phyloP scores from a whole-genome alignment of 768 basidiomycete species.

The Russula sp. region DNA sequence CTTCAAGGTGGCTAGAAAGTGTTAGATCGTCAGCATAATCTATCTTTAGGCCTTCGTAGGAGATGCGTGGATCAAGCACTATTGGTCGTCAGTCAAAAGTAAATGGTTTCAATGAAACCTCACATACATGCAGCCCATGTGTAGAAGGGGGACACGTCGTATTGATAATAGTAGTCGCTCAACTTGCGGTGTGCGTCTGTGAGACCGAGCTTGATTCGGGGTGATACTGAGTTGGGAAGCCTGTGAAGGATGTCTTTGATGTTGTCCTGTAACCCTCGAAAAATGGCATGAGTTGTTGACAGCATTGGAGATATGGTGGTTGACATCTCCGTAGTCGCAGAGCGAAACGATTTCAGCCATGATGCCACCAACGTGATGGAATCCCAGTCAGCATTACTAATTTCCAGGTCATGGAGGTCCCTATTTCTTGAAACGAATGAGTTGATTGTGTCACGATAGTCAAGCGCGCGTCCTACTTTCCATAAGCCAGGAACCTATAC shows the following conservation, averaged over 20 bases:
- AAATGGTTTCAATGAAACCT: no score
- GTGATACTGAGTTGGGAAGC: not conserved
- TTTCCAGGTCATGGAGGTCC: no score
- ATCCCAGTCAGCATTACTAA: not conserved
- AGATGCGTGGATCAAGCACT: not conserved
- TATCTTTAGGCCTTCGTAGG: not conserved
- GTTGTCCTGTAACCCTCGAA: not conserved
- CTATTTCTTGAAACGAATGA: not conserved
- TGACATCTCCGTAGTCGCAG: not conserved
- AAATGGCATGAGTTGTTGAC: not conserved
- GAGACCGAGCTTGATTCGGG: no score
- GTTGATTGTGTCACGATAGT: not conserved
- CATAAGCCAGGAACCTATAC: not conserved
- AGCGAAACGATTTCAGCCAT: not conserved
- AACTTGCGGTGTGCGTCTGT: not conserved
- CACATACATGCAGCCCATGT: no score
- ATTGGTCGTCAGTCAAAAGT: no score
- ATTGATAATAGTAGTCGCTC: no score
- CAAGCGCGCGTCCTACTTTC: not conserved
- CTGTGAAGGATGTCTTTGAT: not conserved
- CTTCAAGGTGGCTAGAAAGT: not conserved
- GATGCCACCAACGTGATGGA: not conserved
- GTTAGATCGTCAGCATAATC: not conserved
- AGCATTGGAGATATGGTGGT: not conserved
- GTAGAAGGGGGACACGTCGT: no score